Percentiles rank a stretch among this genome's conserved stretches.
These are phyloP conservation scores for Scenedesmus sp. DNA, from an alignment of 163 green algal genomes.

Conservation along the genomic window DNA sequence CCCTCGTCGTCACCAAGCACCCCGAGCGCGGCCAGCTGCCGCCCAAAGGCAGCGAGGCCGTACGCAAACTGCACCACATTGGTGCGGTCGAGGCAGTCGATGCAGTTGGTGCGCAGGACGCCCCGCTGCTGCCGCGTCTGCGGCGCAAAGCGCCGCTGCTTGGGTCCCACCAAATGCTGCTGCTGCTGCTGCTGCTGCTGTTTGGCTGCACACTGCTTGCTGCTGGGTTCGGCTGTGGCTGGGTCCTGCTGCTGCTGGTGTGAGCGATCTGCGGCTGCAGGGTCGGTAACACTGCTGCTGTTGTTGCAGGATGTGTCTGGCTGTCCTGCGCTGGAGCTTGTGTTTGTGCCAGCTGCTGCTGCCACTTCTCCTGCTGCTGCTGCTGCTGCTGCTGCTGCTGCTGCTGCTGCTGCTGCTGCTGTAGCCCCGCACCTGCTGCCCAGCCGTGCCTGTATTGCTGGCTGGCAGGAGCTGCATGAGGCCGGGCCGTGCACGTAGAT, in stretches of 20 bases:
- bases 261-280: not conserved
- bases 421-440: not conserved
- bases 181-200: conserved; percentile 34
- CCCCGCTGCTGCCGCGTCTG: conserved; percentile 71
- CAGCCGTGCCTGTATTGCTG: conserved; percentile 17
- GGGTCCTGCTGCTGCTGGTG: not conserved
- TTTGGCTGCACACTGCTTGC: not conserved
- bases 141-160: conserved; percentile 18
- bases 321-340: not conserved
- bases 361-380: not conserved
- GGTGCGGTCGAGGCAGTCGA: conserved; percentile 98
- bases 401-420: too few species aligned
- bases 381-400: conserved; percentile 14
- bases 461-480: conserved; percentile 35
- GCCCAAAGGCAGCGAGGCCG: conserved; percentile 87
- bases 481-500: conserved; percentile 49
- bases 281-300: not conserved
- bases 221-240: not conserved
- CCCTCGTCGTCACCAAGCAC: conserved; percentile 55
- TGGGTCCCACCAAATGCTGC: not conserved
- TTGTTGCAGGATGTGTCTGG: not conserved
- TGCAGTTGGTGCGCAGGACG: conserved; percentile 95
- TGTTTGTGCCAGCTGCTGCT: not conserved
- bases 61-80: conserved; percentile 97
- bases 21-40: conserved; percentile 89